These are phyloP conservation scores for Berberis vulgaris DNA, from an alignment of 164 flowering plant genomes.

Conservation along the genomic window DNA sequence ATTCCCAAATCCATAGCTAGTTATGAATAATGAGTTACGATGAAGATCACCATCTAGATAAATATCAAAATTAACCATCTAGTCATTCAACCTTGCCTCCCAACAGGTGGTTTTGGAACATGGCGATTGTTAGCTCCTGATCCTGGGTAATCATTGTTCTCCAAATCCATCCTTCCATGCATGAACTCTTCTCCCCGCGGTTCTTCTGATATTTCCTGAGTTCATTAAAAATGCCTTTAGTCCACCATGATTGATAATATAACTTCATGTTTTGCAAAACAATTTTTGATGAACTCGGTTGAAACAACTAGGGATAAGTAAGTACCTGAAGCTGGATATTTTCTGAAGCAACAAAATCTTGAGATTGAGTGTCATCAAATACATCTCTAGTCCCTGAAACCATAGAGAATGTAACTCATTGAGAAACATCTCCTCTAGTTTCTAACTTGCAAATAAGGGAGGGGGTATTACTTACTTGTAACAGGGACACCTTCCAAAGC, in stretches of 20 bases:
- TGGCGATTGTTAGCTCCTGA: constrained; percentile 18
- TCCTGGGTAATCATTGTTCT: constrained; percentile 19
- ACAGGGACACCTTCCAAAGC: constrained; percentile 13
- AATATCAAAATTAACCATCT: background rate
- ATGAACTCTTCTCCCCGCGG: constrained; percentile 4
- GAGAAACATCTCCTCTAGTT: background rate
- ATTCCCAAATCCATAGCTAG: no score
- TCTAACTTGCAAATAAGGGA: background rate
- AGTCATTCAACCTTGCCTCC: background rate
- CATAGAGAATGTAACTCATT: background rate
- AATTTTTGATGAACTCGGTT: no score
- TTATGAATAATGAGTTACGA: background rate
- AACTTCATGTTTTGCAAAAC: background rate
- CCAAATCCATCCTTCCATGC: constrained; percentile 13
- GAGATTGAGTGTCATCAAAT: constrained; percentile 7
- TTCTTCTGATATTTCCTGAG: constrained; percentile 13
- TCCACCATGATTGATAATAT: background rate
- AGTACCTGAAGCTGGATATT: constrained; percentile 9
- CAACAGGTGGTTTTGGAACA: constrained; percentile 16
- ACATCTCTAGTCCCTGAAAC: constrained; percentile 11
- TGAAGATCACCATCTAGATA: background rate
- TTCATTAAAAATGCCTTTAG: background rate
- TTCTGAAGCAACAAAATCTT: constrained; percentile 5
- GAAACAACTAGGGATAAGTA: background rate
- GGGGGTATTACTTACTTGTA: constrained; percentile 8